These are phyloP conservation scores for Mycena rebaudengoi DNA, from an alignment of 768 basidiomycete species.

Conservation along the genomic window DNA sequence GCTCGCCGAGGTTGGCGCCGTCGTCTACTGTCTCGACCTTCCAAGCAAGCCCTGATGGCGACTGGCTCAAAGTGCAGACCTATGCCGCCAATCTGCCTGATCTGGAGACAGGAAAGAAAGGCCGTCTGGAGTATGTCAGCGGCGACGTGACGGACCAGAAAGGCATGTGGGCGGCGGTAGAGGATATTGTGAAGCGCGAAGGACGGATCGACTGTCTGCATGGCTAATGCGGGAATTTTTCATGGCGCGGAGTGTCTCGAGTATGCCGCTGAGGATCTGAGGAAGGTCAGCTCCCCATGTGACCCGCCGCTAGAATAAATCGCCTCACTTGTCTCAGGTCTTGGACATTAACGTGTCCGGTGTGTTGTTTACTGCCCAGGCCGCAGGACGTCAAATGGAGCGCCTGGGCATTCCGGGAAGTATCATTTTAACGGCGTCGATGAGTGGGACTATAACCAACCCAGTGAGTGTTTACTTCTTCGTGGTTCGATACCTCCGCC, in stretches of 20 bases:
- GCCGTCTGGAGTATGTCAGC: conserved; percentile 60
- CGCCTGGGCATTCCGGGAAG: conserved; percentile 55
- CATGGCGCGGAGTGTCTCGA: conserved; percentile 69
- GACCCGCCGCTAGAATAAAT: no score
- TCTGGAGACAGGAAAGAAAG: not conserved
- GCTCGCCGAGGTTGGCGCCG: conserved; percentile 67
- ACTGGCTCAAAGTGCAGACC: conserved; percentile 56
- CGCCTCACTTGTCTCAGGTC: conserved; percentile 46
- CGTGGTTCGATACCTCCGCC: not conserved
- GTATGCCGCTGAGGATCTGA: conserved; percentile 72
- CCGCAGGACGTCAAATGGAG: conserved; percentile 64
- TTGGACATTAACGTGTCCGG: conserved; percentile 61
- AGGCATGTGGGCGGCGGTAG: conserved; percentile 59
- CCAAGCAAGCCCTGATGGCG: conserved; percentile 51
- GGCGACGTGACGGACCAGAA: conserved; percentile 73
- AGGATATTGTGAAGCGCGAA: conserved; percentile 70
- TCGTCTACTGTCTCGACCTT: conserved; percentile 73
- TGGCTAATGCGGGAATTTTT: conserved; percentile 83
- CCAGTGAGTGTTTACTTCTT: conserved; percentile 50
- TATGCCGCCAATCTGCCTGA: conserved; percentile 54
- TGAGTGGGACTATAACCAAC: conserved; percentile 76
- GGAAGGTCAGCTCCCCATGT: conserved; percentile 67
- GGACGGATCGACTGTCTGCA: conserved; percentile 75
- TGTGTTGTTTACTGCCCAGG: conserved; percentile 65
- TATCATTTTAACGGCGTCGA: conserved; percentile 66